These are phyloP conservation scores for Fonsecaea nubica DNA, from an alignment of 2,329 filamentous ascomycete species.

Conservation along the genomic window DNA sequence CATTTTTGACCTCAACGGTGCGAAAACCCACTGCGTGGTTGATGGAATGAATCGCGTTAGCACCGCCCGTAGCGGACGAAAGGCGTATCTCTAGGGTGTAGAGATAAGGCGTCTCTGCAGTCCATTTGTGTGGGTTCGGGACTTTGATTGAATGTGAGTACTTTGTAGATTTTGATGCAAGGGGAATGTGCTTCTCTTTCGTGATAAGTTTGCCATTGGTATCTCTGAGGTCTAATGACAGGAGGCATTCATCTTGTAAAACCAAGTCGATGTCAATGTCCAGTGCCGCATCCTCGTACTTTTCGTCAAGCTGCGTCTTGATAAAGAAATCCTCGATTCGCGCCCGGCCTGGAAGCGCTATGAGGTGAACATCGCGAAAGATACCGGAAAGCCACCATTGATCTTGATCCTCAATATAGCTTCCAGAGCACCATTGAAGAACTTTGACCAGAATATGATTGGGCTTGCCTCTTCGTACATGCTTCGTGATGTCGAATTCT, in stretches of 20 bases:
- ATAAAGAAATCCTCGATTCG: slow-evolving; percentile 66
- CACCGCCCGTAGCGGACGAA: slow-evolving; percentile 42
- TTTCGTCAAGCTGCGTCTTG: slow-evolving; percentile 59
- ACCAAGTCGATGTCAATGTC: slow-evolving; percentile 54
- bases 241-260: slow-evolving; percentile 42
- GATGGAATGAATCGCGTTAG: slow-evolving; percentile 42
- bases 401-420: slow-evolving; percentile 72
- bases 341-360: slow-evolving; percentile 58
- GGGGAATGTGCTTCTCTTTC: slow-evolving; percentile 6
- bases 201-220: neutral
- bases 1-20: slow-evolving; percentile 63
- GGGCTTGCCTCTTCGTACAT: slow-evolving; percentile 53
- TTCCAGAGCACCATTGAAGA: slow-evolving; percentile 73
- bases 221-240: slow-evolving; percentile 17
- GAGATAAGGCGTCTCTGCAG: slow-evolving; percentile 61
- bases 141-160: slow-evolving; percentile 46
- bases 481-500: slow-evolving; percentile 70
- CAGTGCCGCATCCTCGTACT: slow-evolving; percentile 60
- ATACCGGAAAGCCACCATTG: slow-evolving; percentile 72
- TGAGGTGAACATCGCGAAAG: slow-evolving; percentile 69
- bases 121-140: slow-evolving; percentile 68
- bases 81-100: slow-evolving; percentile 16
- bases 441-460: slow-evolving; percentile 70
- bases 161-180: slow-evolving; percentile 10
- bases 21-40: slow-evolving; percentile 68